Base-by-base conservation (phyloP, 2,329 filamentous ascomycete genomes). In the Cladophialophora chaetospira region DNA sequence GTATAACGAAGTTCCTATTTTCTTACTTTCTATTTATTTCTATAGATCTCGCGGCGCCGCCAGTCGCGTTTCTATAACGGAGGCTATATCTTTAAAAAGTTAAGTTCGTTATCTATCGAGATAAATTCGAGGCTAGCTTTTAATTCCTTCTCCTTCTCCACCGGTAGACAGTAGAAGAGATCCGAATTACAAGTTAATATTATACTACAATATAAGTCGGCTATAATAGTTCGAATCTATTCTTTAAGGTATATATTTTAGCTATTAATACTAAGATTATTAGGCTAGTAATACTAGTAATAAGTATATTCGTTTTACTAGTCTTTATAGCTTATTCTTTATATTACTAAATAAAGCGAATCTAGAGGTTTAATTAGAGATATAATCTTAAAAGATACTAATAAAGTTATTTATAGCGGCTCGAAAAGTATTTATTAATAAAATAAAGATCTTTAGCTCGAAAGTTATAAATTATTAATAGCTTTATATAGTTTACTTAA, bases 391-490 rank as follows among this genome's bases (percentile, higher is more conserved):
- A 5, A 3, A 44, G n/a, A 44, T n/a, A n/a, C 19, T 13, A 44
- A 44, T 8, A 44, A 11, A 26, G 40, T 11, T 25, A 13, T 5
- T 25, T 33, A 46, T 57, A 15, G 31, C n/a, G 36, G 26, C 28
- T 19, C 29, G 17, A 25, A 46, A 44, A 50, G 40, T 25, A 57
- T 48, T 2, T 13, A 57, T 40, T 42, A 15, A 57, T 57, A 4
- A 38, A 23, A 42, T 57, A 15, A 46, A 57, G 54, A 13, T 42
- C 54, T 57, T 57, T 15, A 53, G 54, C 55, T 55, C 49, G 19
- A 45, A 58, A 54, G 55, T 58, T 35, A 58, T 58, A 33, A 33
- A 35, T 44, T 13, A 44, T 54, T 5, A 43, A 50, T n/a, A 35
- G 49, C 35, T 58, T 58, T 25, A 45, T 10, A 50, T 58, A 54